Conservation (phyloP, 2,329 filamentous ascomycete species). For the Cryphonectria japonica region DNA sequence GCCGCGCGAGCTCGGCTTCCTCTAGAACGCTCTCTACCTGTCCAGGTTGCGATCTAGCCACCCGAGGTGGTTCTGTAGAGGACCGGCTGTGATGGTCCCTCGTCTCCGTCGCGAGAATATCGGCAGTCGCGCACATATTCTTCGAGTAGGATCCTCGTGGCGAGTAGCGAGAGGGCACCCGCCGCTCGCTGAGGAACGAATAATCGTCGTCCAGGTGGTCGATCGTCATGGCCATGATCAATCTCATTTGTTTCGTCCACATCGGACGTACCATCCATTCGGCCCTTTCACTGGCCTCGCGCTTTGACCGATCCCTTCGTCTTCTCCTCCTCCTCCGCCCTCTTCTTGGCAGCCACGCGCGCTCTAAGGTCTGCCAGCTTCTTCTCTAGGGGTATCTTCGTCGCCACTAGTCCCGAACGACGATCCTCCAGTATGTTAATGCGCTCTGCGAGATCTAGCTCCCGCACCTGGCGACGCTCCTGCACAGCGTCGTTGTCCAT, state of each 20-base stretch:
- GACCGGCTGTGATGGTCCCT: too few relatives aligned
- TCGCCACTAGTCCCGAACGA: constrained; percentile 32
- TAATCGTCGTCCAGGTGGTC: not conserved
- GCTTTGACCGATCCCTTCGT: not conserved
- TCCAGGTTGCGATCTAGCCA: too few relatives aligned
- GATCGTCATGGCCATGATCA: not conserved
- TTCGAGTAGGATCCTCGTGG: too few relatives aligned
- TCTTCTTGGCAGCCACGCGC: constrained; percentile 33
- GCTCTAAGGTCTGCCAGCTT: constrained; percentile 38
- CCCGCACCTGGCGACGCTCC: constrained; percentile 34
- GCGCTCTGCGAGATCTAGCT: constrained; percentile 36
- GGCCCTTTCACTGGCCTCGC: not conserved
- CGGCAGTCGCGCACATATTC: not conserved
- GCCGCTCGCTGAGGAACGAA: too few relatives aligned
- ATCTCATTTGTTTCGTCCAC: not conserved
- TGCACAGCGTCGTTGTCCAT: constrained; percentile 22
- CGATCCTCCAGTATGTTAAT: constrained; percentile 38
- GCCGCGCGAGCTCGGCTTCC: too few relatives aligned
- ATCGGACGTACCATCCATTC: constrained; percentile 1
- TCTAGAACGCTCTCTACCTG: not conserved
- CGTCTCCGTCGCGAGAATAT: not conserved
- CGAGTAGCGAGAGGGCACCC: not conserved
- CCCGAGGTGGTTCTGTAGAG: not conserved
- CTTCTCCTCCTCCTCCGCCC: constrained; percentile 9
- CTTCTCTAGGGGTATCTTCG: constrained; percentile 36